A percentile compares a stretch with the other conserved stretches of the same genome.
Conservation (phyloP, 2,329 filamentous ascomycete genomes). For the Penicillium sp. region DNA sequence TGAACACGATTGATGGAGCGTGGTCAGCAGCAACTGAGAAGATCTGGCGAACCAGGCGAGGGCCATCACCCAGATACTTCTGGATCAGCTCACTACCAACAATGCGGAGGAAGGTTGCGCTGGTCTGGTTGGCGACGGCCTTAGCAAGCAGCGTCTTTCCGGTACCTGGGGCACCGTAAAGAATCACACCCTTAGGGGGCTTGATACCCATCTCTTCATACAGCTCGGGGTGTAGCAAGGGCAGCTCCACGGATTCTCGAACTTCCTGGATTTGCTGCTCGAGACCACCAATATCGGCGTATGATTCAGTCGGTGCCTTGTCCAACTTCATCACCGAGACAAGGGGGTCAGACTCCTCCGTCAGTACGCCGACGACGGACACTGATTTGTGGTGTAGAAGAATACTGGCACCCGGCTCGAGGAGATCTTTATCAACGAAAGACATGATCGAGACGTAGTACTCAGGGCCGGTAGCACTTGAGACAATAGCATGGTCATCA, state of each 20-base stretch:
- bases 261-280: constrained; percentile 96
- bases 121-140: constrained; percentile 97
- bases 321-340: constrained; percentile 99
- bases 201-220: constrained; percentile 99
- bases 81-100: constrained; percentile 96
- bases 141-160: constrained; percentile 94
- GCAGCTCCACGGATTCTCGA: constrained; percentile 89
- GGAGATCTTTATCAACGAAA: constrained; percentile 95
- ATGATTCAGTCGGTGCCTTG: constrained; percentile 95
- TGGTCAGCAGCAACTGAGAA: constrained; percentile 88
- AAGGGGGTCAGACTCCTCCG: constrained; percentile 87
- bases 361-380: constrained; percentile 92
- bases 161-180: constrained; percentile 93
- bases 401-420: constrained; percentile 92
- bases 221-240: constrained; percentile 85
- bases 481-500: constrained; percentile 97
- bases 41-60: constrained; percentile 85
- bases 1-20: constrained; percentile 93
- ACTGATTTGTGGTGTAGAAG: constrained; percentile 95
- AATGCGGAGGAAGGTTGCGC: constrained; percentile 92
- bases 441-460: constrained; percentile 99
- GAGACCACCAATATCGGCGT: constrained; percentile 94
- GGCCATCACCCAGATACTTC: constrained; percentile 95
- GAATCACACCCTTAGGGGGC: constrained; percentile 96
- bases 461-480: constrained; percentile 90